Evolutionary conservation across 768 basidiomycete species (phyloP), one percentile per base, ranked within the genome.

Genomic region (Boletus rex-veris): DNA sequence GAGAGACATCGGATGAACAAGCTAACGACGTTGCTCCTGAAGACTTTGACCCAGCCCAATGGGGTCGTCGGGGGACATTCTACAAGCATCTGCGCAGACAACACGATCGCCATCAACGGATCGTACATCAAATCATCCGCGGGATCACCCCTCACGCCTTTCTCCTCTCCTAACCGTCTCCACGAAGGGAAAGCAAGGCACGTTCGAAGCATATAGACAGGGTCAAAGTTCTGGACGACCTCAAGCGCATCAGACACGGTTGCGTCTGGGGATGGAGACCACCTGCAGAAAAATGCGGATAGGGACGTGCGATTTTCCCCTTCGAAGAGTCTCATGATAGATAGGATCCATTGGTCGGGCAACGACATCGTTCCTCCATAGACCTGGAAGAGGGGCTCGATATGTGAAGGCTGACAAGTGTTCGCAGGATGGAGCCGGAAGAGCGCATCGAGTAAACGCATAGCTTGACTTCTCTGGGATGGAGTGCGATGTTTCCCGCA

Each of bases 371-470:
- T 88, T 2, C 88, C 95, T 9, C 79, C 71, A 66, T 98, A 98
- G 1, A 93, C 72, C 18, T 72, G 73, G 41, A 89, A 70, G 35
- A 98, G 75, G 1, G 90, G 91, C 43, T 90, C 85, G 41, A 95
- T 72, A 58, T 95, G 91, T 4, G 82, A 86, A 10, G 85, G 78
- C 66, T 96, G 95, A 63, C 90, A 95, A 3, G 92, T 88, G 61
- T 92, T 92, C 12, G 76, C 70, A 0, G 93, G 90, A 63, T 94
- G 85, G 14, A 86, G 77, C 51, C 79, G 69, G 74, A 95, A 97
- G 2, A 96, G 75, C 4, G 73, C 69, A 42, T 83, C 76, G 4
- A 95, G 70, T 1, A 90, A 69, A n/a, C 71, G 60, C 36, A 85
- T 74, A 28, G 89, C 64, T 3, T 75, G 71, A 21, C 79, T 74